Percentiles rank a stretch among this genome's conserved stretches.
phyloP scores from a whole-genome alignment of 768 basidiomycete species.

The Naematelia aurantialba region DNA sequence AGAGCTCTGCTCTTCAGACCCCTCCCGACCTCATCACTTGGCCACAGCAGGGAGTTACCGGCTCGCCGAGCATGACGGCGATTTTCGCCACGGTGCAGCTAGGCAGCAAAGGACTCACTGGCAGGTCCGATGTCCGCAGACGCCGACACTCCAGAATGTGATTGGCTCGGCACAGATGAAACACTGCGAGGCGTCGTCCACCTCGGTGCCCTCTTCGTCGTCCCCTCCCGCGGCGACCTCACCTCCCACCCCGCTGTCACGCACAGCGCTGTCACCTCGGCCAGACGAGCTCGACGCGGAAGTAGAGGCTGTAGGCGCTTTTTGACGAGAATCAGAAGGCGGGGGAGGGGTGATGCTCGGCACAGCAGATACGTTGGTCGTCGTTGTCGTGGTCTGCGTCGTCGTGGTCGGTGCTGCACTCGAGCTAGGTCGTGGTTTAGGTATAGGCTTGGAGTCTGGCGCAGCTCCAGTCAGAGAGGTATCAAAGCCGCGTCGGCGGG shows the following conservation, averaged over 20 bases:
- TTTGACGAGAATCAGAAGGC: background rate
- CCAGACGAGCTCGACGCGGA: conserved; percentile 20
- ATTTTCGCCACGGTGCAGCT: no score
- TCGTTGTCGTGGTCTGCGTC: conserved; percentile 9
- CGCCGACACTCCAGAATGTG: conserved; percentile 80
- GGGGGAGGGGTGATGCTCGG: background rate
- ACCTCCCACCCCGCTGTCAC: conserved; percentile 17
- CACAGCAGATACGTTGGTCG: conserved; percentile 4
- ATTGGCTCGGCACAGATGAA: conserved; percentile 95
- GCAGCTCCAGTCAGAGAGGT: conserved; percentile 13
- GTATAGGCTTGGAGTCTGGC: background rate
- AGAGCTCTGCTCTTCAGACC: background rate
- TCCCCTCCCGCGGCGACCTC: conserved; percentile 6
- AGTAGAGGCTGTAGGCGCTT: conserved; percentile 7
- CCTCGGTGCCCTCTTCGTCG: conserved; percentile 9
- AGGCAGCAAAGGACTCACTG: conserved; percentile 58
- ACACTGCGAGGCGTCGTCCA: conserved; percentile 54
- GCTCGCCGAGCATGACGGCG: no score
- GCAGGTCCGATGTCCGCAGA: conserved; percentile 92
- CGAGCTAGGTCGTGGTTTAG: background rate
- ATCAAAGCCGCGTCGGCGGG: conserved; percentile 27
- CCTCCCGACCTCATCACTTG: no score
- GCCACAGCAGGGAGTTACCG: no score
- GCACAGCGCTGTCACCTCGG: no score
- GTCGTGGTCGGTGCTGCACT: background rate